Evolutionary conservation across 495 filamentous ascomycete genomes (phyloP).

Genomic region (Amphirosellinia nigrospora): DNA sequence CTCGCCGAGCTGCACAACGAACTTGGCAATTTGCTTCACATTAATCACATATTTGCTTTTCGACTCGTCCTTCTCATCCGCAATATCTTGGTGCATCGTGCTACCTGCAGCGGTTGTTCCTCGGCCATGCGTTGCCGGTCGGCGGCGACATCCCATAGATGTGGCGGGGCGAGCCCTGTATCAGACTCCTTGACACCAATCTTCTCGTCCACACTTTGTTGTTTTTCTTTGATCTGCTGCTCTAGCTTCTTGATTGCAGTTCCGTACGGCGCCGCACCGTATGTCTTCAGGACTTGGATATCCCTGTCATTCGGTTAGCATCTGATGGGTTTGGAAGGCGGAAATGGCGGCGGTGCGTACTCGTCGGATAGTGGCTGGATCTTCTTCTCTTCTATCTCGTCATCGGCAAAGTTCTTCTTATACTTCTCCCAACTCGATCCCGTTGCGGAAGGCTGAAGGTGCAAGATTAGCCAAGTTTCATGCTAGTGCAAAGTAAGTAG

Average conservation of each 20-base stretch:
- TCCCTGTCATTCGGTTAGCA: conserved; percentile 68
- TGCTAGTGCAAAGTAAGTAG: conserved; percentile 15
- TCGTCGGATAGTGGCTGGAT: conserved; percentile 95
- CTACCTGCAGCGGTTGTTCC: conserved; percentile 97
- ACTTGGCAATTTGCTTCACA: conserved; percentile 99
- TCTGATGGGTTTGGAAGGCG: conserved; percentile 11
- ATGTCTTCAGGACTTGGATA: conserved; percentile 98
- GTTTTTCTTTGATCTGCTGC: conserved; percentile 97
- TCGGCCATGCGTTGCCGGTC: conserved; percentile 98
- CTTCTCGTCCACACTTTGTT: conserved; percentile 96
- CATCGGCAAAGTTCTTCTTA: conserved; percentile 92
- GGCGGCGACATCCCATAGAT: conserved; percentile 98
- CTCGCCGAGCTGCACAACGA: conserved; percentile 97
- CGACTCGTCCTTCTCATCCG: conserved; percentile 92
- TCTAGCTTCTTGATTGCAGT: conserved; percentile 92
- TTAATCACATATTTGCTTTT: conserved; percentile 99
- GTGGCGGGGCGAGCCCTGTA: conserved; percentile 95
- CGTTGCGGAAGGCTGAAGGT: conserved; percentile 79
- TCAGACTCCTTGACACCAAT: conserved; percentile 94
- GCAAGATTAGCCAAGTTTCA: conserved; percentile 21
- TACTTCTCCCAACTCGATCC: conserved; percentile 98
- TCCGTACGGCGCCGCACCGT: conserved; percentile 95
- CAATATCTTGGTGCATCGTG: conserved; percentile 97
- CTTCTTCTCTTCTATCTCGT: conserved; percentile 98
- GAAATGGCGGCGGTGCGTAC: conserved; percentile 59